Evolutionary conservation across 2,329 filamentous ascomycete species (phyloP).

Genomic region (Macroventuria anomochaeta): DNA sequence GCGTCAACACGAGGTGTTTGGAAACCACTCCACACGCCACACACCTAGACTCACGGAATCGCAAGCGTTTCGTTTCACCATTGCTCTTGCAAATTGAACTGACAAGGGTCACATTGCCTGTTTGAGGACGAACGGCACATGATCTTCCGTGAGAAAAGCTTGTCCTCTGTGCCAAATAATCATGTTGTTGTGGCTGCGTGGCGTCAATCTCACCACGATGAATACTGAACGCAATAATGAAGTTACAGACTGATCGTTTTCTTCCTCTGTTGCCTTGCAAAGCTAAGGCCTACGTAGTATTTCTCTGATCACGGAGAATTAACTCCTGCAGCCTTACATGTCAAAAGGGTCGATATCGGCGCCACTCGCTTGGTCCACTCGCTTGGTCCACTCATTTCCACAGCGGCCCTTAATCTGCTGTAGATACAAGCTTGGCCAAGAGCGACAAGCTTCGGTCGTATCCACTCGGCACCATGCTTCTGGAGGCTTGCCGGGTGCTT

Average conservation of each 20-base stretch:
- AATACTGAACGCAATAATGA: background rate
- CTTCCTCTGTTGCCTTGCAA: background rate
- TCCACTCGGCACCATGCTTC: slow-evolving; percentile 8
- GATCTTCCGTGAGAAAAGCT: slow-evolving; percentile 20
- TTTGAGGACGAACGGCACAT: slow-evolving; percentile 14
- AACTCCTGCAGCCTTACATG: background rate
- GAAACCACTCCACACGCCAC: slow-evolving; percentile 14
- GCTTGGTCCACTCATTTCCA: slow-evolving; percentile 22
- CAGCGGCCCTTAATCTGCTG: slow-evolving; percentile 29
- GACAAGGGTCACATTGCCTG: slow-evolving; percentile 15
- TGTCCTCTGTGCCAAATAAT: slow-evolving; percentile 5
- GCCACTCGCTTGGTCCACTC: slow-evolving; percentile 22
- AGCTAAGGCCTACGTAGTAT: background rate
- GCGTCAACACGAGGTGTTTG: slow-evolving; percentile 5
- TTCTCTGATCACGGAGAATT: slow-evolving; percentile 1
- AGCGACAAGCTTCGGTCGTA: slow-evolving; percentile 31
- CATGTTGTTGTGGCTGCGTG: slow-evolving; percentile 14
- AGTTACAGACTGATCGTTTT: background rate
- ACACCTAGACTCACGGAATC: slow-evolving; percentile 16
- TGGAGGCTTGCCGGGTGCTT: background rate
- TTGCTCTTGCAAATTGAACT: slow-evolving; percentile 19
- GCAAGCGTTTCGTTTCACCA: slow-evolving; percentile 29
- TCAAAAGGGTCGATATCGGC: slow-evolving; percentile 1
- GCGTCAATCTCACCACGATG: background rate
- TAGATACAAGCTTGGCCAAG: slow-evolving; percentile 38